Evolutionary conservation across 164 flowering plant genomes (phyloP).

Genomic region (Liriodendron chinense): DNA sequence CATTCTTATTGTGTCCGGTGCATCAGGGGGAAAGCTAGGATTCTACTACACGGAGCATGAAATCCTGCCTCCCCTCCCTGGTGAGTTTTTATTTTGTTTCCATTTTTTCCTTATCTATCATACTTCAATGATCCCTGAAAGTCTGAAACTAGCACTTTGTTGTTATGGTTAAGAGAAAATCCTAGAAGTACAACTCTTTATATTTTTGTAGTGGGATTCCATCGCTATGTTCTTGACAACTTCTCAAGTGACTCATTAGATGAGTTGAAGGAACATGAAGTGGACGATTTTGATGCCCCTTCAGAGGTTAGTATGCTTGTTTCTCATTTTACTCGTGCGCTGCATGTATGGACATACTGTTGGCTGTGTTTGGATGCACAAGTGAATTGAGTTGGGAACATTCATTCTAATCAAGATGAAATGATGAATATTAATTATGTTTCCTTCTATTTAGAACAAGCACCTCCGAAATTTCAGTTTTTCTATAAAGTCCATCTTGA

Average conservation of each 20-base stretch:
- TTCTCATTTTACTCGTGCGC: not conserved
- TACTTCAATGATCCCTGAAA: not conserved
- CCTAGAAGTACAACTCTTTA: not conserved
- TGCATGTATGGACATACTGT: not conserved
- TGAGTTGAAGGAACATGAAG: constrained; percentile 58
- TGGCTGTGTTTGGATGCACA: not conserved
- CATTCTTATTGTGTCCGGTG: constrained; percentile 13
- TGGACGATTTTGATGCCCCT: constrained; percentile 74
- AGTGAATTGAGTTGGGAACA: not conserved
- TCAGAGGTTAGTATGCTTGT: constrained; percentile 65
- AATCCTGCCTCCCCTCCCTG: constrained; percentile 95
- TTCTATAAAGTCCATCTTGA: no score
- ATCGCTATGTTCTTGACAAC: constrained; percentile 66
- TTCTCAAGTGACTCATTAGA: constrained; percentile 38
- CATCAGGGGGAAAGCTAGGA: constrained; percentile 82
- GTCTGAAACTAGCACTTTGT: not conserved
- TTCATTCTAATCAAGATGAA: not conserved
- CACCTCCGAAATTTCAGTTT: no score
- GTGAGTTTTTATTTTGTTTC: constrained; percentile 27
- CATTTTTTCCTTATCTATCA: not conserved
- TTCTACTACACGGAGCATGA: constrained; percentile 97
- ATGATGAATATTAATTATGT: no score
- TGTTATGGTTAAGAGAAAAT: not conserved
- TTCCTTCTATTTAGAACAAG: no score
- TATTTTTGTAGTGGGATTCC: constrained; percentile 67